Evolutionary conservation across 2,329 filamentous ascomycete species (phyloP).

Genomic region (Arthroderma sp.): DNA sequence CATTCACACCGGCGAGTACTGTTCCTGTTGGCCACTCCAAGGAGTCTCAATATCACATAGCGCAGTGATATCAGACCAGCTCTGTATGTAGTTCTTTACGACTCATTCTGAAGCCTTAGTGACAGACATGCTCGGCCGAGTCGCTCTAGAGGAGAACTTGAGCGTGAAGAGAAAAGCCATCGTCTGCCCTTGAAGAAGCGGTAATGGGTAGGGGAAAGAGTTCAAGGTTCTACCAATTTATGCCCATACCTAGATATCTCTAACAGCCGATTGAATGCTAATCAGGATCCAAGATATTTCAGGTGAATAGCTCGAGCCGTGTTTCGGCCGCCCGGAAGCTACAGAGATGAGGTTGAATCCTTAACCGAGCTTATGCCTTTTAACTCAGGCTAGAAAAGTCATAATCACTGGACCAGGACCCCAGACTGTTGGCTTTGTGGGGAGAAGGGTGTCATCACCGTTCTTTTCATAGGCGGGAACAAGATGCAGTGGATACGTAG

Average conservation of each 20-base stretch:
- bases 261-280: neutral
- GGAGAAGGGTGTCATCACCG: neutral
- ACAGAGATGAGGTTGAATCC: neutral
- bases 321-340: neutral
- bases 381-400: neutral
- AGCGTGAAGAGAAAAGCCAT: neutral
- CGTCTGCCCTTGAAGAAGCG: neutral
- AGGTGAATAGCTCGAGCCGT: too few relatives aligned
- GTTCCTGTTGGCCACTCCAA: too few relatives aligned
- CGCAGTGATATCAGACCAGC: too few relatives aligned
- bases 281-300: neutral
- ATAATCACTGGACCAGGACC: neutral
- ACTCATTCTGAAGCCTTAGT: neutral
- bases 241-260: too few relatives aligned
- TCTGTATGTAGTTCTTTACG: too few relatives aligned
- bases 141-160: neutral
- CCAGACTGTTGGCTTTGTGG: neutral
- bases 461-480: neutral
- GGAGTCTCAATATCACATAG: too few relatives aligned
- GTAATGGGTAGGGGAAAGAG: neutral
- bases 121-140: neutral
- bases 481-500: conserved; percentile 4
- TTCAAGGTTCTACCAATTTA: neutral
- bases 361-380: neutral
- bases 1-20: too few relatives aligned